These are phyloP conservation scores for Aphelidium insulamus DNA, from an alignment of 371 early-diverging fungal species.

Conservation along the genomic window DNA sequence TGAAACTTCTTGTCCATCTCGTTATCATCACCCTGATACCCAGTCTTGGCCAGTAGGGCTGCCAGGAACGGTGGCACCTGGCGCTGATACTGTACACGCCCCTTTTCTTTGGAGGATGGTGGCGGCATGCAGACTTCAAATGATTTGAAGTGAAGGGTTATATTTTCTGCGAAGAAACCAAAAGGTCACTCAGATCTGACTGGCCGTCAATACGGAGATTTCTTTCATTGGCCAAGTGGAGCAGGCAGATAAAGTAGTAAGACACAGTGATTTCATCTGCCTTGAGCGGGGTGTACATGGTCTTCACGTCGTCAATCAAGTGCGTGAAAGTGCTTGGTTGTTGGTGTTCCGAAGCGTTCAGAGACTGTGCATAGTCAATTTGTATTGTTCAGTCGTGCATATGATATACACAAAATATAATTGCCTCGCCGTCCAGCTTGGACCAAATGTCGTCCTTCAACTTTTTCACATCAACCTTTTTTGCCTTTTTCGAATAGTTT, in stretches of 20 bases:
- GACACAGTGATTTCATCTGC: slow-evolving; percentile 76
- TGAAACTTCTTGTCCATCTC: too few species aligned
- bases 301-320: slow-evolving; percentile 36
- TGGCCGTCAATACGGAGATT: slow-evolving; percentile 16
- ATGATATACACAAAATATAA: too few species aligned
- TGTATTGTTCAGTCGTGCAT: too few species aligned
- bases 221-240: slow-evolving; percentile 89
- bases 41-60: too few species aligned
- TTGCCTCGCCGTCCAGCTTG: slow-evolving; percentile 15
- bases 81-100: too few species aligned
- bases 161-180: neutral
- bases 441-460: slow-evolving; percentile 90
- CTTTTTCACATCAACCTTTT: slow-evolving; percentile 79
- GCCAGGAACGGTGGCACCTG: too few species aligned
- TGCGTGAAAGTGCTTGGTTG: slow-evolving; percentile 42
- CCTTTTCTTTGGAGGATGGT: too few species aligned
- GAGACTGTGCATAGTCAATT: too few species aligned
- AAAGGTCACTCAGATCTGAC: neutral
- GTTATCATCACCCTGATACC: too few species aligned
- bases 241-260: slow-evolving; percentile 84
- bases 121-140: too few species aligned
- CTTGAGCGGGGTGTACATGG: slow-evolving; percentile 45
- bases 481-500: slow-evolving; percentile 65
- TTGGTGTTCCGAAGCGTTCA: too few species aligned
- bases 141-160: too few species aligned